Evolutionary conservation across 1,139 yeast genomes (phyloP), one percentile per base, ranked within the genome.

Genomic region (Candida mesenterica): DNA sequence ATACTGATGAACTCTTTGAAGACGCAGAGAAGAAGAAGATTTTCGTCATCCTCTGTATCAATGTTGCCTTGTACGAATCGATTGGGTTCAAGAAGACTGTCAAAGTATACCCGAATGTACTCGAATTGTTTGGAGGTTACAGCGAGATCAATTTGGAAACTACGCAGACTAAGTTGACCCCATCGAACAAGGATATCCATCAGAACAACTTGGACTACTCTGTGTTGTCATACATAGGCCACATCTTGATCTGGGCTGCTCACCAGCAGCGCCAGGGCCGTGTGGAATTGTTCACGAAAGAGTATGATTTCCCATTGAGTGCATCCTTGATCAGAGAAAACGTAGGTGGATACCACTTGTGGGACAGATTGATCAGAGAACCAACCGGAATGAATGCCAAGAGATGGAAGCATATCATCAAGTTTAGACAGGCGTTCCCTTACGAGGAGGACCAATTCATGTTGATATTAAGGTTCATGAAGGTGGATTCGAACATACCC

Each of bases 351-450:
- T 56, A 50, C 41, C 68, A 67, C 45, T 57, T 69, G 36, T 69
- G 75, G 75, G 74, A 68, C 48, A 59, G 65, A 29, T 51, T 68
- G 36, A 58, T 57, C 34, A 59, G 66, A 38, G 64, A 62, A 39
- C 49, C 55, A 15, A 53, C 59, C 20, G 50, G 61, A 6, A 66
- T 68, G 53, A 68, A 67, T 42, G 56, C 68, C 34, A 68, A 68
- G 43, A 56, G 75, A 44, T 69, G 75, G 75, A 69, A 69, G 42
- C 75, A 68, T 41, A 55, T 69, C 15, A 60, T 62, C 31, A 68
- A 66, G 41, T 65, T 61, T 44, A 55, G 75, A 46, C 63, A 59
- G 32, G 48, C 56, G 9, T 69, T 68, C 42, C 59, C 68, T 5
- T 65, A 54, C 36, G 74, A 68, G 47, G 71, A 62, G 36, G 69